phyloP scores from a whole-genome alignment of 768 basidiomycete species.

The Termitomyces sp. region DNA sequence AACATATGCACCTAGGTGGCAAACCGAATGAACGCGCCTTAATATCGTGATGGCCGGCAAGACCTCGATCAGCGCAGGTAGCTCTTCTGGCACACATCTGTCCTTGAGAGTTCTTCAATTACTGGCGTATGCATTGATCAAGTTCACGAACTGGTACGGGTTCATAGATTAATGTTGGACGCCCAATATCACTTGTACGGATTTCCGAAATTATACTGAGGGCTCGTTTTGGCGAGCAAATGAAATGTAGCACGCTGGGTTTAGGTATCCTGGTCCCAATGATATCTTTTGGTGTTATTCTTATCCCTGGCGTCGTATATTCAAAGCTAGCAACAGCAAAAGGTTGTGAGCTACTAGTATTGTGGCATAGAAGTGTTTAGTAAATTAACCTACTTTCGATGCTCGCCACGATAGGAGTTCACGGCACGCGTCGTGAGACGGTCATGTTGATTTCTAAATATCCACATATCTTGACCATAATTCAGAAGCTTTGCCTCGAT shows the following conservation, averaged over 20 bases:
- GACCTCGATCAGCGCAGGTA: slow-evolving; percentile 58
- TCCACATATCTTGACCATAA: slow-evolving; percentile 76
- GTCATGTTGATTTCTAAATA: slow-evolving; percentile 56
- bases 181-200: slow-evolving; percentile 47
- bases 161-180: slow-evolving; percentile 71
- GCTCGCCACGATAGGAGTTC: slow-evolving; percentile 71
- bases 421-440: slow-evolving; percentile 65
- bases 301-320: slow-evolving; percentile 69
- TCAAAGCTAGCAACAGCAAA: slow-evolving; percentile 50
- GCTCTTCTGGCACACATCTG: slow-evolving; percentile 74
- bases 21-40: slow-evolving; percentile 39
- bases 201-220: slow-evolving; percentile 62
- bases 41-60: slow-evolving; percentile 60
- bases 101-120: slow-evolving; percentile 38
- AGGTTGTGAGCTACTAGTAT: neutral
- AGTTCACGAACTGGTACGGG: slow-evolving; percentile 69
- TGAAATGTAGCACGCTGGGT: slow-evolving; percentile 69
- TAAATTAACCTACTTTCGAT: slow-evolving; percentile 47
- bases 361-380: neutral
- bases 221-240: slow-evolving; percentile 78
- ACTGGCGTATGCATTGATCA: neutral
- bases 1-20: neutral
- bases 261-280: slow-evolving; percentile 41
- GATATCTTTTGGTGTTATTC: slow-evolving; percentile 69
- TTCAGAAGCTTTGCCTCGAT: slow-evolving; percentile 50